A percentile compares a stretch with the other conserved stretches of the same genome.
Evolutionary conservation across 129 eudicot species (phyloP).

Genomic region (Erigeron canadensis): DNA sequence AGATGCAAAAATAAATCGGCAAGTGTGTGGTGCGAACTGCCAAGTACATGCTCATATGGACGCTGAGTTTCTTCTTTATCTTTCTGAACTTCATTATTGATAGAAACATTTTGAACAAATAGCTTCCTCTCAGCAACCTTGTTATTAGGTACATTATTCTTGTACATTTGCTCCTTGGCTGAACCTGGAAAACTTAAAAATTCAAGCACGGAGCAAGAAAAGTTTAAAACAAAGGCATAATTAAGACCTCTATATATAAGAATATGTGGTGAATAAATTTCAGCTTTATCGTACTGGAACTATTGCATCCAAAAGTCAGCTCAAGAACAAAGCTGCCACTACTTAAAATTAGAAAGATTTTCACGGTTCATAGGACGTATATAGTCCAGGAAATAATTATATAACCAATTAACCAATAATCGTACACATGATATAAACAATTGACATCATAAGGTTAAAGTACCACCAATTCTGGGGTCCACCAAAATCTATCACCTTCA

Average conservation of each 20-base stretch:
- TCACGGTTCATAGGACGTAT: too few relatives aligned
- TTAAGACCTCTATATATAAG: neutral
- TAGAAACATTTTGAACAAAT: slow-evolving; percentile 38
- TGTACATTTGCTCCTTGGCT: slow-evolving; percentile 48
- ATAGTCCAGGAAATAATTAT: too few relatives aligned
- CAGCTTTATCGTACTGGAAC: too few relatives aligned
- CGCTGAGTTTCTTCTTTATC: slow-evolving; percentile 43
- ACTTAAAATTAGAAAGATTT: too few relatives aligned
- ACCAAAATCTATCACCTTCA: too few relatives aligned
- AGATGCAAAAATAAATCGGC: neutral
- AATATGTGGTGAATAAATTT: neutral
- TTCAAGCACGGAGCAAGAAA: slow-evolving; percentile 42
- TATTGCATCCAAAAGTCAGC: too few relatives aligned
- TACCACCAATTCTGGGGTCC: too few relatives aligned
- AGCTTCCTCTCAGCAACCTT: slow-evolving; percentile 53
- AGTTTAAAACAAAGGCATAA: slow-evolving; percentile 20
- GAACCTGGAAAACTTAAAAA: slow-evolving; percentile 76
- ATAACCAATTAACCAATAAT: too few relatives aligned
- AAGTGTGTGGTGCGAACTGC: slow-evolving; percentile 35
- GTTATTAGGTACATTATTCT: slow-evolving; percentile 39
- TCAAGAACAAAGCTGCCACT: too few relatives aligned
- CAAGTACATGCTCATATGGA: slow-evolving; percentile 45
- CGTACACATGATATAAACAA: too few relatives aligned
- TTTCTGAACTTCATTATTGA: slow-evolving; percentile 35
- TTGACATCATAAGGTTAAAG: too few relatives aligned